These are phyloP conservation scores for Darksidea phi DNA, from an alignment of 495 filamentous ascomycete genomes.

Conservation along the genomic window DNA sequence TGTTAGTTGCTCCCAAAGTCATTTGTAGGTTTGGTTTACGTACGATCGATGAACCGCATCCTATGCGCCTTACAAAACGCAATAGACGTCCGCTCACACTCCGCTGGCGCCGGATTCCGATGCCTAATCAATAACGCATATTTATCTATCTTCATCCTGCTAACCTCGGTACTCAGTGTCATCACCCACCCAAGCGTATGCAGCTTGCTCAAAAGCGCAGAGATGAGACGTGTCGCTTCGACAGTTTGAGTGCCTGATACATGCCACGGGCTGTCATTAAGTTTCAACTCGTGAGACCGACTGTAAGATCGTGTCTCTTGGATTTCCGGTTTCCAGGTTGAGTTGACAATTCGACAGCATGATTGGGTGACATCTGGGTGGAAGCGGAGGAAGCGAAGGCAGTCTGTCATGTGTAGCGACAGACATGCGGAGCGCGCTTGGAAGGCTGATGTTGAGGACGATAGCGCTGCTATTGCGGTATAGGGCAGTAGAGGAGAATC, in stretches of 20 bases:
- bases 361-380: slow-evolving; percentile 5
- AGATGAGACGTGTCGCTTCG: slow-evolving; percentile 19
- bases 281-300: slow-evolving; percentile 8
- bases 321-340: slow-evolving; percentile 6
- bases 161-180: slow-evolving; percentile 24
- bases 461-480: too few relatives aligned
- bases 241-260: slow-evolving; percentile 4
- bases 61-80: slow-evolving; percentile 21
- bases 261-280: background rate
- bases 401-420: slow-evolving; percentile 15
- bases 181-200: slow-evolving; percentile 29
- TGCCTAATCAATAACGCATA: slow-evolving; percentile 31
- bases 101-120: slow-evolving; percentile 26
- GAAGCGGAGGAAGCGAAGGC: slow-evolving; percentile 22
- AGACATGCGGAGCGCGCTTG: slow-evolving; percentile 12
- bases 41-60: slow-evolving; percentile 24
- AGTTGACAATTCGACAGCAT: background rate
- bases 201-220: slow-evolving; percentile 14
- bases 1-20: background rate
- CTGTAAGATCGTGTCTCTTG: slow-evolving; percentile 8
- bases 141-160: slow-evolving; percentile 20
- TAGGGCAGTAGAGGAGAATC: too few relatives aligned
- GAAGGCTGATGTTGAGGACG: slow-evolving; percentile 1
- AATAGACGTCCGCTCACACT: slow-evolving; percentile 26
- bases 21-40: background rate